Evolutionary conservation across 2,329 filamentous ascomycete species (phyloP).

Genomic region (Arthroderma uncinatum): DNA sequence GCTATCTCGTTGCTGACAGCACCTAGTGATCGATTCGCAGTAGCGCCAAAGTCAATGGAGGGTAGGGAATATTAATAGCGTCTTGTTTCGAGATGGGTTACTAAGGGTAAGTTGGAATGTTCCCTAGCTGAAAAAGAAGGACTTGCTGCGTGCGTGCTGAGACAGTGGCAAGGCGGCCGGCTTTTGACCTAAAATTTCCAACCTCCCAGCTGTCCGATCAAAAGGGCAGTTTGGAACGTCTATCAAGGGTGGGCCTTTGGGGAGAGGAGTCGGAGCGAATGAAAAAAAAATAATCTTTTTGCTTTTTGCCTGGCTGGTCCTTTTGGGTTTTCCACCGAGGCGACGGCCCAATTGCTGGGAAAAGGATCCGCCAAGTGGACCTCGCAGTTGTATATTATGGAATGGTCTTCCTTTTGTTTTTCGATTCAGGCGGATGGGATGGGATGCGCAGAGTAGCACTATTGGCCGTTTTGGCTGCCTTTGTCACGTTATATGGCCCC

Average conservation of each 20-base stretch:
- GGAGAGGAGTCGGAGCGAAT: not conserved
- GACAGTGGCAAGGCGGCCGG: conserved; percentile 5
- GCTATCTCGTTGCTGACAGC: conserved; percentile 3
- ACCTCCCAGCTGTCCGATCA: conserved; percentile 1
- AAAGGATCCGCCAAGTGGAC: conserved; percentile 2
- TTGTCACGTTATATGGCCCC: not conserved
- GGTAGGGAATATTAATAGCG: conserved; percentile 2
- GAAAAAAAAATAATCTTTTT: not conserved
- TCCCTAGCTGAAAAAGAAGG: conserved; percentile 4
- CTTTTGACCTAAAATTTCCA: conserved; percentile 5
- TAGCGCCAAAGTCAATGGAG: conserved; percentile 6
- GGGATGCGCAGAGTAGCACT: not conserved
- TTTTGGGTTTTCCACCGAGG: conserved; percentile 1
- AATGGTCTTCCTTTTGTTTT: not conserved
- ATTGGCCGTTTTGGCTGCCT: conserved; percentile 1
- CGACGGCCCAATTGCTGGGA: conserved; percentile 2
- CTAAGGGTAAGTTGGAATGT: not conserved
- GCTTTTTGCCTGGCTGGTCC: not conserved
- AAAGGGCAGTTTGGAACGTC: conserved; percentile 1
- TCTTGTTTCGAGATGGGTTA: conserved; percentile 2
- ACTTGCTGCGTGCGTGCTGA: not conserved
- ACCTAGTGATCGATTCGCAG: conserved; percentile 6
- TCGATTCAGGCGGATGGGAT: not conserved
- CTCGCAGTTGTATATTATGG: conserved; percentile 2
- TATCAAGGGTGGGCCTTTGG: conserved; percentile 4